These are phyloP conservation scores for Lyophyllum semitale DNA, from an alignment of 768 basidiomycete species.

Conservation along the genomic window DNA sequence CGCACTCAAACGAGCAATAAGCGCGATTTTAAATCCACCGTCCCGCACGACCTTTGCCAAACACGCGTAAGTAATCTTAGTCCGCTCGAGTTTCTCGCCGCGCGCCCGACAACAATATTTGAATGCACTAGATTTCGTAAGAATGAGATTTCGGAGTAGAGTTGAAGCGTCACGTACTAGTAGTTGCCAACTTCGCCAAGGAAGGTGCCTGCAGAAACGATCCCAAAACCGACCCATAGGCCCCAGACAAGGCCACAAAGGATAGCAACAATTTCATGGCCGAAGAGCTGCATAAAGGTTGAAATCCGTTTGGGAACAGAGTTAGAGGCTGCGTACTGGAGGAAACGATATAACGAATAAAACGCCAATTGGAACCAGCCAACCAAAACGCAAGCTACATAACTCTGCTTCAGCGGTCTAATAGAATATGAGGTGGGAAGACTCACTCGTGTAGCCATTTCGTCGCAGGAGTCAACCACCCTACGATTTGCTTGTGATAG, in stretches of 20 bases:
- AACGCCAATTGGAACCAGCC: constrained; percentile 78
- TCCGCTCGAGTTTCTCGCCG: constrained; percentile 72
- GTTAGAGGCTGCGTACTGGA: constrained; percentile 56
- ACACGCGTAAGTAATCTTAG: constrained; percentile 59
- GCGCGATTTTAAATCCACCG: constrained; percentile 84
- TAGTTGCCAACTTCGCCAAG: constrained; percentile 88
- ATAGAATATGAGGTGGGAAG: neutral
- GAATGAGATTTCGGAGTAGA: neutral
- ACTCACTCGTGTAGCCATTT: constrained; percentile 64
- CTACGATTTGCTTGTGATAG: constrained; percentile 73
- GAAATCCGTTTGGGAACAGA: too few species aligned
- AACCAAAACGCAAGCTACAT: constrained; percentile 56
- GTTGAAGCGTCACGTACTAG: constrained; percentile 50
- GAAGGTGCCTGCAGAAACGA: constrained; percentile 82
- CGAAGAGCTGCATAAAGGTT: too few species aligned
- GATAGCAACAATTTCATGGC: constrained; percentile 89
- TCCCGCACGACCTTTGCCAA: constrained; percentile 73
- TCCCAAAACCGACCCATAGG: constrained; percentile 82
- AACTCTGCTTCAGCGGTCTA: neutral
- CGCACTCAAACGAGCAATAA: constrained; percentile 76
- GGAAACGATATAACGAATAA: constrained; percentile 88
- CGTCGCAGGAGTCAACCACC: constrained; percentile 67
- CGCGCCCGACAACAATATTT: constrained; percentile 75
- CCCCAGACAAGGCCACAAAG: constrained; percentile 93
- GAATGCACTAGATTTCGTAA: constrained; percentile 59